These are phyloP conservation scores for Pneumocystis jirovecii DNA, from an alignment of 1,139 yeast genomes.

Conservation along the genomic window DNA sequence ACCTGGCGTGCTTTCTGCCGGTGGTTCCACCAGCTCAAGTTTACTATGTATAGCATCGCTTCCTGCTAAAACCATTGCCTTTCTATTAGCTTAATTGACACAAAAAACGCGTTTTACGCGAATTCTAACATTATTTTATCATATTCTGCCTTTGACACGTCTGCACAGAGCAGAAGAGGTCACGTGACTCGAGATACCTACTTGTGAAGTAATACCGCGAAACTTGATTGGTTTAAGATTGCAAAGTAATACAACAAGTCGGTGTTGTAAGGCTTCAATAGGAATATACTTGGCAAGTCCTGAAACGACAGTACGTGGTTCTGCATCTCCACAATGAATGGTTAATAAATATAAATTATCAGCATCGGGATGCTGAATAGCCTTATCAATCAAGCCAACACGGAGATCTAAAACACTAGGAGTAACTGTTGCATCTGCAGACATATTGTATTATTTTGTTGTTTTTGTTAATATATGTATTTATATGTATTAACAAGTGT, in stretches of 20 bases:
- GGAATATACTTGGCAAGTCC: conserved; percentile 74
- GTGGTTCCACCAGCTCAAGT: conserved; percentile 92
- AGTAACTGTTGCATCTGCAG: not conserved
- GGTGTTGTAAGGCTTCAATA: conserved; percentile 67
- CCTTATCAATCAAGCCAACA: conserved; percentile 94
- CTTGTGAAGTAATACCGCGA: conserved; percentile 89
- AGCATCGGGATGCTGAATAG: conserved; percentile 94
- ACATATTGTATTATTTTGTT: not conserved
- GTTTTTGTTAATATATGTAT: no score
- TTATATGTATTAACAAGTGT: no score
- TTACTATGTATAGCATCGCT: conserved; percentile 22
- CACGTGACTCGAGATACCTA: conserved; percentile 42
- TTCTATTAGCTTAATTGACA: not conserved
- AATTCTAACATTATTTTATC: no score
- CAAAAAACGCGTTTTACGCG: not conserved
- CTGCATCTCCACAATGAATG: conserved; percentile 88
- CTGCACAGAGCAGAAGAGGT: no score
- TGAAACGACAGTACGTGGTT: conserved; percentile 95
- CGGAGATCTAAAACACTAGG: conserved; percentile 57
- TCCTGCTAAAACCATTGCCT: not conserved
- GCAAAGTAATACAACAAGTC: conserved; percentile 21
- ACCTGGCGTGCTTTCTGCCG: conserved; percentile 88
- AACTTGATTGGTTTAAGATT: conserved; percentile 81
- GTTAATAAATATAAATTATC: conserved; percentile 92
- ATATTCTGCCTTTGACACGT: not conserved